Evolutionary conservation across 352 stramenopile genomes (phyloP).

Genomic region (Phytophthora lateralis): DNA sequence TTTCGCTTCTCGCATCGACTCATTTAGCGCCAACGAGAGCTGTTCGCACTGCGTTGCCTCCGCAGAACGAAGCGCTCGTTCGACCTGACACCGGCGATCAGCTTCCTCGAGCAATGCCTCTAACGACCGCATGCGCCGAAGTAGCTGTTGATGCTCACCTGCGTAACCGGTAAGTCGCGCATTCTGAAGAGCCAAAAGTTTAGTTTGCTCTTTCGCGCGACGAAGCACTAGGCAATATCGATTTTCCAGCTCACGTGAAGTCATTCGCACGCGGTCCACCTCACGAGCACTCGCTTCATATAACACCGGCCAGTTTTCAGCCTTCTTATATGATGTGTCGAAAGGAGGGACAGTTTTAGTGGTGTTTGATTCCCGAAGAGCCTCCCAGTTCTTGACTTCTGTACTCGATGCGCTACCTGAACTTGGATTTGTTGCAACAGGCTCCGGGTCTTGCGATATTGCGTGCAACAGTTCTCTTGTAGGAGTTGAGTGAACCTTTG

Average conservation of each 20-base stretch:
- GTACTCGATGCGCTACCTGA: not conserved
- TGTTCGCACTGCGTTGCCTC: constrained; percentile 64
- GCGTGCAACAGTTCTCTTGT: not conserved
- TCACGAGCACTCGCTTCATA: constrained; percentile 35
- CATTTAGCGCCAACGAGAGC: constrained; percentile 52
- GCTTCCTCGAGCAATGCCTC: constrained; percentile 48
- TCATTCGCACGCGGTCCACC: constrained; percentile 33
- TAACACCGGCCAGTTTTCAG: constrained; percentile 32
- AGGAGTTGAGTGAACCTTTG: constrained; percentile 10
- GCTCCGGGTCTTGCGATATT: not conserved
- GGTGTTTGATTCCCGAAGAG: constrained; percentile 19
- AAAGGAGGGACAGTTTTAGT: not conserved
- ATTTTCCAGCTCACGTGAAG: constrained; percentile 45
- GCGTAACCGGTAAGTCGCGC: constrained; percentile 51
- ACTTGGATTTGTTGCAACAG: not conserved
- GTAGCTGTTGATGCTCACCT: constrained; percentile 63
- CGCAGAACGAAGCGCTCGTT: constrained; percentile 54
- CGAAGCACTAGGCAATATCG: constrained; percentile 62
- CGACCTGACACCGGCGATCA: constrained; percentile 48
- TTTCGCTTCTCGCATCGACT: constrained; percentile 59
- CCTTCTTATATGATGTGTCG: constrained; percentile 11
- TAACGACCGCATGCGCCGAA: constrained; percentile 53
- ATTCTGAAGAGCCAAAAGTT: constrained; percentile 69
- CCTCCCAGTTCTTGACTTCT: not conserved
- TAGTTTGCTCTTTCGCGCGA: constrained; percentile 69